Percentiles rank a stretch among this genome's conserved stretches.
phyloP scores from a whole-genome alignment of 495 filamentous ascomycete genomes.

The Trichocladium antarcticum region DNA sequence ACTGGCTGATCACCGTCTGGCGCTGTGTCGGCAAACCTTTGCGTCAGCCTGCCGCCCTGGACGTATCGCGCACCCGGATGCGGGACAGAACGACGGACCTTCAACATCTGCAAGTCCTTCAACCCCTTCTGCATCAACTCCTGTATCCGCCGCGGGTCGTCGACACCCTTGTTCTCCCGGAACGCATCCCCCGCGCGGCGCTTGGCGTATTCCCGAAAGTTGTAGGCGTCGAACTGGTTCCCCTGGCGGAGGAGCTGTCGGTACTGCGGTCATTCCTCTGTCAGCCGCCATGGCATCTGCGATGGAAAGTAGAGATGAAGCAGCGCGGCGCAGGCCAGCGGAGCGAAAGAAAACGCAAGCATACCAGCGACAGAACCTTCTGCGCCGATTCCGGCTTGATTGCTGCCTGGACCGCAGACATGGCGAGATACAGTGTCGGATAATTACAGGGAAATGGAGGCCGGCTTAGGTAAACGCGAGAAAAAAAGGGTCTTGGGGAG shows the following conservation, averaged over 20 bases:
- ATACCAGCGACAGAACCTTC: slow-evolving; percentile 61
- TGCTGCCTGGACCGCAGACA: slow-evolving; percentile 40
- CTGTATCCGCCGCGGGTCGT: slow-evolving; percentile 65
- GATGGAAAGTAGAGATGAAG: no score
- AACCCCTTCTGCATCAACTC: slow-evolving; percentile 81
- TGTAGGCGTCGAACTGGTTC: slow-evolving; percentile 82
- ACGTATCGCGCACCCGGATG: neutral
- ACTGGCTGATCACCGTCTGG: slow-evolving; percentile 89
- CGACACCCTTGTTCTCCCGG: slow-evolving; percentile 57
- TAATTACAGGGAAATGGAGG: no score
- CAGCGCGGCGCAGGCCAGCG: neutral
- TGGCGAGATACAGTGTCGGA: no score
- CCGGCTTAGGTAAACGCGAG: no score
- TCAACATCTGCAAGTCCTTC: slow-evolving; percentile 78
- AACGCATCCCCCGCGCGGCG: slow-evolving; percentile 83
- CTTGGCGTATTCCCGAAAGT: slow-evolving; percentile 93
- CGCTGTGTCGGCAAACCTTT: slow-evolving; percentile 44
- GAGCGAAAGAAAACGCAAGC: slow-evolving; percentile 15
- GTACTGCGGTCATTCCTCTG: no score
- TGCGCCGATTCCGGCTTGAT: slow-evolving; percentile 52
- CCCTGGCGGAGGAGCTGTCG: slow-evolving; percentile 83
- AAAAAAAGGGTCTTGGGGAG: neutral
- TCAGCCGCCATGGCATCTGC: no score
- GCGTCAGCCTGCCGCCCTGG: neutral
- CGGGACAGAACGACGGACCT: slow-evolving; percentile 47